A percentile compares a stretch with the other conserved stretches of the same genome.
Evolutionary conservation across 2,329 filamentous ascomycete genomes (phyloP).

Genomic region (Beauveria brongniartii): DNA sequence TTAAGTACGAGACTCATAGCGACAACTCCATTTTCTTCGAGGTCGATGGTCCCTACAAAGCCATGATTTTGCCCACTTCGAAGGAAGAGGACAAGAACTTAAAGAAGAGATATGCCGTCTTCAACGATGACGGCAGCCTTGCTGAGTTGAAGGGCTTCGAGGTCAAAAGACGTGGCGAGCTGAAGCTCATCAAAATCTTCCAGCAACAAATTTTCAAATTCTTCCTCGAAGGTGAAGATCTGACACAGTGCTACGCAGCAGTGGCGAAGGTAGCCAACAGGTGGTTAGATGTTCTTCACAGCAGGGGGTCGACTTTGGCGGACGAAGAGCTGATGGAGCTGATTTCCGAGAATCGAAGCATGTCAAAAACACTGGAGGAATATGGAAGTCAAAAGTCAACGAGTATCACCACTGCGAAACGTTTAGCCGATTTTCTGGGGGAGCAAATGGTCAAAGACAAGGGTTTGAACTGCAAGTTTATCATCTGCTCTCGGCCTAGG

Average conservation of each 20-base stretch:
- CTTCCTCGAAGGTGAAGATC: conserved; percentile 83
- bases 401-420: conserved; percentile 95
- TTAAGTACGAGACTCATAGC: conserved; percentile 93
- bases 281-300: conserved; percentile 92
- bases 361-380: conserved; percentile 94
- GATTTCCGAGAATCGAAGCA: conserved; percentile 99
- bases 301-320: conserved; percentile 78
- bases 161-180: conserved; percentile 90
- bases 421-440: conserved; percentile 89
- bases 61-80: conserved; percentile 94
- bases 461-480: conserved; percentile 98
- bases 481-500: conserved; percentile 81
- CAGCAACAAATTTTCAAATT: conserved; percentile 99
- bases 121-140: conserved; percentile 93
- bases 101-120: conserved; percentile 98
- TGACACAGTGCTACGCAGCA: conserved; percentile 80
- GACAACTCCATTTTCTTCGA: conserved; percentile 99
- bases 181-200: conserved; percentile 99
- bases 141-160: conserved; percentile 97
- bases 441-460: conserved; percentile 99
- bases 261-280: conserved; percentile 93
- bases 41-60: conserved; percentile 93
- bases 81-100: conserved; percentile 99
- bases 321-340: conserved; percentile 97
- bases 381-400: conserved; percentile 95